Evolutionary conservation across 2,329 filamentous ascomycete species (phyloP), one percentile per base, ranked within the genome.

Genomic region (Pseudogymnoascus verrucosus): DNA sequence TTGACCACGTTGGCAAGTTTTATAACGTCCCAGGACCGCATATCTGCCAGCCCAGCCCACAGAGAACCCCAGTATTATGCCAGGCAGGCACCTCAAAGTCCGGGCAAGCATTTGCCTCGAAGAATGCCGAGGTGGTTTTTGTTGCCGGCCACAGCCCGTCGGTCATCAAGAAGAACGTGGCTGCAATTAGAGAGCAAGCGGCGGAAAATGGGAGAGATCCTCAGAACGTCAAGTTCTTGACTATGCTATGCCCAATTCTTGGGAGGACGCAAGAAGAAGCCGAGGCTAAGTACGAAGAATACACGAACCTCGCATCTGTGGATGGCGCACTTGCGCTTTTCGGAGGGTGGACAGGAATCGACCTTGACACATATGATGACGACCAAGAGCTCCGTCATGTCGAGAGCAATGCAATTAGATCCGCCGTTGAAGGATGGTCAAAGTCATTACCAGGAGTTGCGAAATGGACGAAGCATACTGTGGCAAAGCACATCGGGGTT

Each of bases 321-420:
- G 88, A 88, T 67, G 89, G 89, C 1, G 88, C 87, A 0, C 71
- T 90, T 64, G 85, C 88, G 1, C 74, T 91, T 16, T 91, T 91
- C 68, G 87, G 87, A 19, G 89, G 89, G 1, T 91, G 88, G 88
- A 90, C 88, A 0, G 89, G 86, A 0, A 86, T 88, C 57, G 84
- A 89, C 70, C 74, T 89, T 23, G 77, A 79, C 5, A 75, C 80
- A 47, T 88, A 87, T 67, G 80, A 76, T 0, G 85, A 88, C 26
- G 85, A 88, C 44, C 80, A 88, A 69, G 86, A 89, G 71, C 74
- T 89, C 61, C 75, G 84, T 11, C 68, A 76, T 60, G 77, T 78
- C 0, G 76, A 78, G 66, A 78, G 75, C 65, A 78, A 78, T 39
- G 77, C 76, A 4, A 64, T 64, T 40, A 81, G 78, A 64, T 83